Conservation (phyloP, 805 yeast species). For the Metschnikowia cubensis region DNA sequence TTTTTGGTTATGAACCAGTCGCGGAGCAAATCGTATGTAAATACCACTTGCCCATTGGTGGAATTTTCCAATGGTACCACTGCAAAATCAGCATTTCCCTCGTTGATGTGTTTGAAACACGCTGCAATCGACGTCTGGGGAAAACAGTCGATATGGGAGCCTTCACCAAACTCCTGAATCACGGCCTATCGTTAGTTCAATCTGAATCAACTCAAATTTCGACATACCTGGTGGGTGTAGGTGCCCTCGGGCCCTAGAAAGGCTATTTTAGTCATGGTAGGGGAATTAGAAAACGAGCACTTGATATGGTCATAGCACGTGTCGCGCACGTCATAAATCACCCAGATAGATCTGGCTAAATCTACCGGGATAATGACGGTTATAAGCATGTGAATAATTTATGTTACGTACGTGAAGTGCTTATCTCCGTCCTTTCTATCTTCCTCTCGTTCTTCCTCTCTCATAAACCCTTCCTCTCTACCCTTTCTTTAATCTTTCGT, state of each 20-base stretch:
- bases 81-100: conserved; percentile 53
- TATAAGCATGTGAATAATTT: too few species aligned
- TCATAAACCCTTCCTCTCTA: neutral
- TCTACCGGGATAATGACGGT: neutral
- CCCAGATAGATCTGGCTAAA: neutral
- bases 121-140: conserved; percentile 47
- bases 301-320: neutral
- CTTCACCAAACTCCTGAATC: conserved; percentile 48
- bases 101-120: conserved; percentile 57
- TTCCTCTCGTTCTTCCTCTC: neutral
- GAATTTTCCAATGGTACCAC: conserved; percentile 93
- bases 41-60: conserved; percentile 88
- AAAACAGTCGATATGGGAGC: conserved; percentile 23
- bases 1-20: conserved; percentile 46
- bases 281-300: neutral
- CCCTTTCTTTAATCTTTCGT: too few species aligned
- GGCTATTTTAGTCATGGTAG: conserved; percentile 44
- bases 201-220: too few species aligned
- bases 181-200: conserved; percentile 31
- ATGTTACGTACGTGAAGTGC: too few species aligned
- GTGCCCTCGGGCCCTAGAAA: conserved; percentile 91
- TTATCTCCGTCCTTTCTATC: too few species aligned
- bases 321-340: neutral
- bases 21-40: conserved; percentile 76
- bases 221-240: conserved; percentile 77